phyloP scores from a whole-genome alignment of 2,329 filamentous ascomycete species.

The Magnaporthales sp. region DNA sequence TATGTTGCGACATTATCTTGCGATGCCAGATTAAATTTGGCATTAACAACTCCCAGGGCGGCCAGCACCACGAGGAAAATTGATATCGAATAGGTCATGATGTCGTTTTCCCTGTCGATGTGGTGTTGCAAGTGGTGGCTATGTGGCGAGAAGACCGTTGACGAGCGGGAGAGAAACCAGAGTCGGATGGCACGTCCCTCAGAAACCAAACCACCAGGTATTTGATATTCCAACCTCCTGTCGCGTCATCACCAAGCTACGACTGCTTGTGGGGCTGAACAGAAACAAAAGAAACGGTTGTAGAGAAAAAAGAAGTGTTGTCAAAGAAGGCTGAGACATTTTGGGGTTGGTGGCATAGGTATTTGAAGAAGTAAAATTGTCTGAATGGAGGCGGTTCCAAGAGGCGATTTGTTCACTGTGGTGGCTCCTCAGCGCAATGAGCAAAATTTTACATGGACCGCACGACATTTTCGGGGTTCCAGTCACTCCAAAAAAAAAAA shows the following conservation, averaged over 20 bases:
- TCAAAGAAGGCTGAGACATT: neutral
- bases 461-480: neutral
- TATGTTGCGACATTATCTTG: conserved; percentile 53
- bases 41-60: neutral
- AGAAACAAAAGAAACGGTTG: neutral
- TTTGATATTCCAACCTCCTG: neutral
- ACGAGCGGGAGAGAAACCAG: neutral
- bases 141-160: neutral
- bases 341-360: neutral
- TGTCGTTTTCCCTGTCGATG: neutral
- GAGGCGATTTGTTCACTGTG: neutral
- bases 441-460: neutral
- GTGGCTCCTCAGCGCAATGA: neutral
- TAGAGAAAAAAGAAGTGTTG: neutral
- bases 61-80: neutral
- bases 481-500: neutral
- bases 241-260: neutral
- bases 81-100: neutral
- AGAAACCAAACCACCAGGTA: neutral
- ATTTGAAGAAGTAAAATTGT: neutral
- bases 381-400: neutral
- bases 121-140: neutral
- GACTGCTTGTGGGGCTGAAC: neutral
- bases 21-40: conserved; percentile 34
- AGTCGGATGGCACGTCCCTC: neutral